Evolutionary conservation across 2,329 filamentous ascomycete genomes (phyloP), one percentile per base, ranked within the genome.

Genomic region (Fusarium foetens): DNA sequence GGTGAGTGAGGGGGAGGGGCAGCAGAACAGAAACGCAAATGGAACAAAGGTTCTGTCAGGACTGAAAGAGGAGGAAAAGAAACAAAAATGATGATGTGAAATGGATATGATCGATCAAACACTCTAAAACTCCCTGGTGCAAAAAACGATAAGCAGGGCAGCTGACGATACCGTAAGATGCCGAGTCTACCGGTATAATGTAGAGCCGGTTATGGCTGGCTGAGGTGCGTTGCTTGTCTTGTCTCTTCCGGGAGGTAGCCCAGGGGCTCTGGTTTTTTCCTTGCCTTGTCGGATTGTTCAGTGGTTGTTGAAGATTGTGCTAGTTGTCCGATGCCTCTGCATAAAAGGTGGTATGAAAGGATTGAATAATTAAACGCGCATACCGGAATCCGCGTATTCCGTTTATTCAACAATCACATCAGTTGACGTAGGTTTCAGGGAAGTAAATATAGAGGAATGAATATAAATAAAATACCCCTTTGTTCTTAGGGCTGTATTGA

Each of bases 1-100:
- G 68, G 64, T 49, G 71, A 73, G 71, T 53, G 71, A 73, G 71
- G 71, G 71, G 71, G 71, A 74, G 71, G 71, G 71, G 71, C 55
- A 73, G 29, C 55, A 53, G 41, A 38, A 17, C n/a, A 39, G 29
- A 54, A 27, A 39, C 43, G 19, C 41, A 23, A 41, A 25, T 4
- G 23, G 42, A 52, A 51, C 35, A 57, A 61, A 36, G 31, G 38
- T 1, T 43, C 35, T 45, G 58, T 25, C 21, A 39, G 33, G 39
- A 21, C 39, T 43, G 53, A 8, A 27, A 33, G 33, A 54, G 33
- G 45, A 35, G 36, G 45, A 42, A 21, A 25, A n/a, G 45, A 41
- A 38, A 29, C 6, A 35, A 38, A 36, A 17, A 31, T 27, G 49
- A 59, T 25, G 23, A 52, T 41, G 57, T 35, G 41, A 61, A 39